phyloP scores from a whole-genome alignment of 768 basidiomycete genomes.

The Mycena latifolia region DNA sequence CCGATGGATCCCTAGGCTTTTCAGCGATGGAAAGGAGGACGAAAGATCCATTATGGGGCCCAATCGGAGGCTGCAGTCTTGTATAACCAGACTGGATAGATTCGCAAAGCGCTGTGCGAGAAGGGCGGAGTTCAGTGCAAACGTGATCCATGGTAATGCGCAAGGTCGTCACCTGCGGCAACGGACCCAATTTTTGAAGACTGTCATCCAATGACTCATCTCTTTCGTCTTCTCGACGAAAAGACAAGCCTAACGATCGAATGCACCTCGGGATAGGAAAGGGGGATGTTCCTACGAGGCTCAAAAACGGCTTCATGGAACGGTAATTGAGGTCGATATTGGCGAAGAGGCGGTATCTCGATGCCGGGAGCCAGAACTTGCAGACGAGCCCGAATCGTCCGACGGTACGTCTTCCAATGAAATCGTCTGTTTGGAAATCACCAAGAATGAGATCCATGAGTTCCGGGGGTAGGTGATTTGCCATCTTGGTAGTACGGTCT shows the following conservation, averaged over 20 bases:
- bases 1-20: neutral
- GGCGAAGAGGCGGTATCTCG: too few species aligned
- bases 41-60: neutral
- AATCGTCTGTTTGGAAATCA: too few species aligned
- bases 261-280: too few species aligned
- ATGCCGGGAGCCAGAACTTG: too few species aligned
- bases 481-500: too few species aligned
- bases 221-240: neutral
- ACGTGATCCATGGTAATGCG: neutral
- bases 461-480: too few species aligned
- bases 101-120: neutral
- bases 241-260: neutral
- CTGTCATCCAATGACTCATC: neutral
- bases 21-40: neutral
- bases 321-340: too few species aligned
- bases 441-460: too few species aligned
- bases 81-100: neutral
- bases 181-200: neutral
- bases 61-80: neutral
- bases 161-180: neutral
- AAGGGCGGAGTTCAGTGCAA: neutral
- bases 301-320: too few species aligned
- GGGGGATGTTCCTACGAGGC: too few species aligned
- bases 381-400: too few species aligned
- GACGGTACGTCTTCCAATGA: too few species aligned